Conservation (phyloP, 2,329 filamentous ascomycete genomes). For the Ascochyta rabiei region DNA sequence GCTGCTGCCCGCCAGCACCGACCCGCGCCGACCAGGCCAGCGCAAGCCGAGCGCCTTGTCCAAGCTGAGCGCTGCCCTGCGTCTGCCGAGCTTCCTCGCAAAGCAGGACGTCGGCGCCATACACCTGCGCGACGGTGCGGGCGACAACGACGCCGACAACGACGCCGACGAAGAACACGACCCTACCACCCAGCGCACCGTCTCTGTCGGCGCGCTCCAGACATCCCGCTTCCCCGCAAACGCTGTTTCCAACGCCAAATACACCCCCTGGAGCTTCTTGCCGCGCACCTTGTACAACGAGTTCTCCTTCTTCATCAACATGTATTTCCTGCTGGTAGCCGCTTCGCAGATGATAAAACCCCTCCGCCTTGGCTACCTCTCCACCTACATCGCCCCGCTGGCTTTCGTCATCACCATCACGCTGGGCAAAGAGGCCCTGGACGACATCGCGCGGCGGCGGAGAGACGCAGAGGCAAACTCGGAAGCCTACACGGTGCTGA, state of each 20-base stretch:
- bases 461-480: constrained; percentile 94
- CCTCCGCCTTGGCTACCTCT: constrained; percentile 89
- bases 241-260: constrained; percentile 95
- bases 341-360: constrained; percentile 90
- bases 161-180: constrained; percentile 57
- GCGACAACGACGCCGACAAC: constrained; percentile 54
- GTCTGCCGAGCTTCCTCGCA: constrained; percentile 70
- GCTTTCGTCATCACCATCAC: constrained; percentile 92
- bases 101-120: constrained; percentile 32
- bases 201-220: constrained; percentile 78
- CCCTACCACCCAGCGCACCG: constrained; percentile 72
- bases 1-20: constrained; percentile 61
- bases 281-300: constrained; percentile 96
- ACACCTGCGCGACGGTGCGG: constrained; percentile 29
- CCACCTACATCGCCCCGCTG: constrained; percentile 90
- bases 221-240: constrained; percentile 83
- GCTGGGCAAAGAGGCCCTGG: constrained; percentile 91
- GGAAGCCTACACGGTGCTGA: constrained; percentile 80
- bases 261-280: constrained; percentile 92
- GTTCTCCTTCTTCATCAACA: constrained; percentile 99
- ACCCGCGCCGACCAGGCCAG: constrained; percentile 23
- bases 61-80: constrained; percentile 59
- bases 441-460: constrained; percentile 84
- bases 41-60: constrained; percentile 48
- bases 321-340: constrained; percentile 96